Base-by-base conservation (phyloP, 148 eudicot genomes). In the Polygonum aviculare region DNA sequence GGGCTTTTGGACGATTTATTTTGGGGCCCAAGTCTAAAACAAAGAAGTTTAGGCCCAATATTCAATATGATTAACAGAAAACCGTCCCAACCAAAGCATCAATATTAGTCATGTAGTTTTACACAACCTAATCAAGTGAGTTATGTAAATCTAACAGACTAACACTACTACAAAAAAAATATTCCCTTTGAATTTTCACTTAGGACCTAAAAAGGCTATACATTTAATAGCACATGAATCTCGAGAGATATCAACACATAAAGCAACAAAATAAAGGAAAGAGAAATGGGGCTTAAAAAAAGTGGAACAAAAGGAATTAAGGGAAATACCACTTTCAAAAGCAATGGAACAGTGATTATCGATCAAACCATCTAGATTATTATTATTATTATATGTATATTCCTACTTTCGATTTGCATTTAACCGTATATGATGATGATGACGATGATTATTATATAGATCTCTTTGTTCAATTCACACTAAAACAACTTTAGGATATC, bases 241-340 rank as follows among this genome's bases (percentile, higher is more conserved):
- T 54, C 60, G 60, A n/a, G 60, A 5, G 3, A 18, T n/a, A 54
- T 7, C 10, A 18, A 14, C 60, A 54, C 22, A 54, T 47, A 54
- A 50, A 50, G 19, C 47, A 50, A 16, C 4, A 2, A 50, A 54
- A 21, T n/a, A 5, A 21, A 54, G 2, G 0, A 41, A 2, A 48
- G 7, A 21, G 7, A 54, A 15, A n/a, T 31, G 39, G 69, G 39
- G 39, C 1, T 35, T 35, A 31, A 0, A 62, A 26, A 26, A 26
- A 4, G 69, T 62, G 5, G 69, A 62, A 62, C 69, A 62, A 62
- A 62, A 26, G 69, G 69, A 62, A 62, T 62, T 62, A 62, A 62
- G 69, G 38, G 38, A 62, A 62, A 62, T 26, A 62, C 39, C 39
- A 62, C 69, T 14, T 62, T 62, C 31, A 33, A 60, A 60, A 60